Conservation (phyloP, 495 filamentous ascomycete genomes). For the Aspergillus sclerotiicarbonarius region DNA sequence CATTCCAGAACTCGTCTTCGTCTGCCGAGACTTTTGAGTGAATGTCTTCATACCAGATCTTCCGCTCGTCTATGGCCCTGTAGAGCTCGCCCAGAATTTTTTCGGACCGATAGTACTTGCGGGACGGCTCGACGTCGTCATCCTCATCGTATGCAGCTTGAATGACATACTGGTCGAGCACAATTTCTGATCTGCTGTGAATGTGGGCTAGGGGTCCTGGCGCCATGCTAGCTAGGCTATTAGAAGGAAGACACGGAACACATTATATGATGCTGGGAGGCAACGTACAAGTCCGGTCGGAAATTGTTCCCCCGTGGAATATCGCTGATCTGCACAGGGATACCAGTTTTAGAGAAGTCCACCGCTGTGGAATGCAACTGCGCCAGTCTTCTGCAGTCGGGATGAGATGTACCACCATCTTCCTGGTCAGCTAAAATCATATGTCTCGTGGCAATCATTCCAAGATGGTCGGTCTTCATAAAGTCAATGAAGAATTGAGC, state of each 20-base stretch:
- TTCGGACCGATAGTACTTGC: constrained; percentile 61
- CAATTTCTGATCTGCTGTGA: constrained; percentile 23
- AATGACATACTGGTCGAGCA: constrained; percentile 11
- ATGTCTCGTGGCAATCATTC: constrained; percentile 66
- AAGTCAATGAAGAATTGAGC: constrained; percentile 76
- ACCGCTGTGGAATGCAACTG: constrained; percentile 73
- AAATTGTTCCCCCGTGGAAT: constrained; percentile 39
- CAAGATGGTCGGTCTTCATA: constrained; percentile 73
- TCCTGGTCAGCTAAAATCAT: constrained; percentile 64
- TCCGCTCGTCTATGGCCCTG: constrained; percentile 68
- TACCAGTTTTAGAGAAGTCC: constrained; percentile 79
- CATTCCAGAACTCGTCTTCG: constrained; percentile 19
- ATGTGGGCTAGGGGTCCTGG: constrained; percentile 60
- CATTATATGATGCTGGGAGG: not conserved
- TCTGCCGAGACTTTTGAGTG: not conserved
- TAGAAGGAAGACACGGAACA: not conserved
- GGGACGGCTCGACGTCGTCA: constrained; percentile 38
- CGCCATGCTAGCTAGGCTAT: constrained; percentile 44
- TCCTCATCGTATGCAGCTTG: constrained; percentile 44
- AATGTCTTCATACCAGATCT: constrained; percentile 55
- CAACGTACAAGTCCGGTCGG: constrained; percentile 54
- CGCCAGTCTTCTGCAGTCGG: constrained; percentile 61
- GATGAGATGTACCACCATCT: constrained; percentile 51
- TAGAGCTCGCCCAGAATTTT: constrained; percentile 74
- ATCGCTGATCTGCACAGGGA: constrained; percentile 50